Evolutionary conservation across 2,329 filamentous ascomycete species (phyloP).

Genomic region (Thielaviopsis populi): DNA sequence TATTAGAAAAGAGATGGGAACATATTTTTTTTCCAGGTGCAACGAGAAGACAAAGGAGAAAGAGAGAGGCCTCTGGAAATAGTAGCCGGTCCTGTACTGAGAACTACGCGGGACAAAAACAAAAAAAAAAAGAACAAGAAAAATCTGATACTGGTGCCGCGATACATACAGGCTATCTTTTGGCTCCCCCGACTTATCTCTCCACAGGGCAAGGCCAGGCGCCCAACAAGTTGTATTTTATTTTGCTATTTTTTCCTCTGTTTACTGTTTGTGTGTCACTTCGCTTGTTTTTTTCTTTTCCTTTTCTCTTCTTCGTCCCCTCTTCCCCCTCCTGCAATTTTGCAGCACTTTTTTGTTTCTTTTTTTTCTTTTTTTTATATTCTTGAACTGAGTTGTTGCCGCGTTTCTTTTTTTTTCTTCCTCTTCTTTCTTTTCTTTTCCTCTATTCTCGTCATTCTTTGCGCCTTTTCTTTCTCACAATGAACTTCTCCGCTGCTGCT

Average conservation of each 20-base stretch:
- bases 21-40: not conserved
- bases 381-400: too few species aligned
- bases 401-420: not conserved
- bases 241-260: not conserved
- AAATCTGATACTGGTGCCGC: not conserved
- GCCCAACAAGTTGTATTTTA: not conserved
- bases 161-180: not conserved
- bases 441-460: not conserved
- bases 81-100: not conserved
- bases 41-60: not conserved
- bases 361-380: conserved; percentile 5
- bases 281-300: not conserved
- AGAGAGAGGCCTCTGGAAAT: not conserved
- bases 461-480: conserved; percentile 12
- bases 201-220: not conserved
- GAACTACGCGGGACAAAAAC: not conserved
- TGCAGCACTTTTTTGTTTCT: conserved; percentile 8
- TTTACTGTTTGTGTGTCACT: not conserved
- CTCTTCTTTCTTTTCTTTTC: conserved; percentile 1
- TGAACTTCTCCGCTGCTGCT: conserved; percentile 13
- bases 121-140: too few species aligned
- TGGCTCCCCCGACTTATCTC: not conserved
- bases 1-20: not conserved
- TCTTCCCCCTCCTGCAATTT: not conserved
- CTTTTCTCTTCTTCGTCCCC: not conserved